phyloP scores from a whole-genome alignment of 2,329 filamentous ascomycete genomes.

The Dendrostoma leiphaemia region DNA sequence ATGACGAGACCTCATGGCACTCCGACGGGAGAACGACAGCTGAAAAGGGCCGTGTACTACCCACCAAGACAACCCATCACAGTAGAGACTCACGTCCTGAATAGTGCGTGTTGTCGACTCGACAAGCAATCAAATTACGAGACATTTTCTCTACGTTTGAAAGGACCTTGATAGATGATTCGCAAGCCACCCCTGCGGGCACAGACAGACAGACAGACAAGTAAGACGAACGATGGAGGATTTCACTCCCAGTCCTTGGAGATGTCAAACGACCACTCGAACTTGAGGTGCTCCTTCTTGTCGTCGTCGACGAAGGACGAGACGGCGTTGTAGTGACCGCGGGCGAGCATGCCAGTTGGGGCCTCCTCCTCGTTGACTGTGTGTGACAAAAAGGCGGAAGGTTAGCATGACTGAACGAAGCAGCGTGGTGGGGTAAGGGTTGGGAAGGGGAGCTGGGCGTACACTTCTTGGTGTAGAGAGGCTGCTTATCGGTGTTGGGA shows the following conservation, averaged over 20 bases:
- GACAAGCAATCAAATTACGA: no score
- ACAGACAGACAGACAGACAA: background rate
- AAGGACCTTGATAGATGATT: no score
- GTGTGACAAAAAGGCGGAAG: background rate
- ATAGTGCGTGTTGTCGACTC: no score
- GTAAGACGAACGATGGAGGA: background rate
- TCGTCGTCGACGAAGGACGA: slow-evolving; percentile 96
- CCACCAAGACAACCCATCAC: no score
- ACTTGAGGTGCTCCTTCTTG: slow-evolving; percentile 82
- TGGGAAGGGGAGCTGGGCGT: slow-evolving; percentile 39
- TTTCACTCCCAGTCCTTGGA: slow-evolving; percentile 82
- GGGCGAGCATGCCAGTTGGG: slow-evolving; percentile 83
- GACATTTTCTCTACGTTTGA: no score
- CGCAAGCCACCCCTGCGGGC: no score
- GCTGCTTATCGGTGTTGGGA: slow-evolving; percentile 85
- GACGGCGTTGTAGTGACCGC: slow-evolving; percentile 84
- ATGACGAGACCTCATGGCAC: no score
- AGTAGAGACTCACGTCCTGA: no score
- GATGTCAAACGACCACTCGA: slow-evolving; percentile 97
- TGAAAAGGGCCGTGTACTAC: no score
- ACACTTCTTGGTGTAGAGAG: slow-evolving; percentile 89
- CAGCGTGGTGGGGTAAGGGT: no score
- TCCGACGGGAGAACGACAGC: no score
- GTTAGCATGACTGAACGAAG: background rate
- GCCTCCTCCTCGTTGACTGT: slow-evolving; percentile 89